phyloP scores from a whole-genome alignment of 257 asterid genomes.

The Nicotiana obtusifolia region DNA sequence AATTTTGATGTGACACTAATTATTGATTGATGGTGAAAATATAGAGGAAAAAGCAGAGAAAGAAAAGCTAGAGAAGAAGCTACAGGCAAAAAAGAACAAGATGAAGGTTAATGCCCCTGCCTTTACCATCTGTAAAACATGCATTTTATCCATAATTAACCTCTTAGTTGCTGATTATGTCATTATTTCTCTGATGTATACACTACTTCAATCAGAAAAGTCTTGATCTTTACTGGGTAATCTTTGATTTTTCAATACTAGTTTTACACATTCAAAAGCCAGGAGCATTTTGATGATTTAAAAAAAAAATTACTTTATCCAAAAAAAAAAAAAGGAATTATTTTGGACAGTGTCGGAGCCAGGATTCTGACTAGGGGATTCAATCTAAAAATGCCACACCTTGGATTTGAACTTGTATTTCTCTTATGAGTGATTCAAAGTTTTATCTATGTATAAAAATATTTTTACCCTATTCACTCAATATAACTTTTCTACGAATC shows the following conservation, averaged over 20 bases:
- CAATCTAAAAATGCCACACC: too few species aligned
- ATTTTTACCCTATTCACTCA: too few species aligned
- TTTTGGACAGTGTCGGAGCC: too few species aligned
- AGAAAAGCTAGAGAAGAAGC: slow-evolving; percentile 64
- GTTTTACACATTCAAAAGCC: not conserved
- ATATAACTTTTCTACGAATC: too few species aligned
- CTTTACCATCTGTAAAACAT: not conserved
- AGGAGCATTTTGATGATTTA: not conserved
- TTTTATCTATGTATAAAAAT: too few species aligned
- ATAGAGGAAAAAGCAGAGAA: slow-evolving; percentile 67
- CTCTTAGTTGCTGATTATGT: too few species aligned
- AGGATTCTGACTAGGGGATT: too few species aligned
- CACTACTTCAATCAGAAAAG: not conserved
- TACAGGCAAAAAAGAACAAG: slow-evolving; percentile 80
- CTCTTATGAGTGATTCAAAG: too few species aligned
- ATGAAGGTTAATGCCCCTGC: slow-evolving; percentile 61
- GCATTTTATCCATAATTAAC: not conserved
- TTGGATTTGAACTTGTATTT: too few species aligned
- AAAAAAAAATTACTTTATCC: not conserved
- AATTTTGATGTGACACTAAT: not conserved
- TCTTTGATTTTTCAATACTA: not conserved
- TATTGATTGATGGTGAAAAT: slow-evolving; percentile 9
- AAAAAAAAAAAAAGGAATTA: not conserved
- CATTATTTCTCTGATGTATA: not conserved
- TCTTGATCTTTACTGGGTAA: not conserved